Percentiles rank a stretch among this genome's conserved stretches.
Conservation (phyloP, 495 filamentous ascomycete genomes). For the Tuber aestivum region DNA sequence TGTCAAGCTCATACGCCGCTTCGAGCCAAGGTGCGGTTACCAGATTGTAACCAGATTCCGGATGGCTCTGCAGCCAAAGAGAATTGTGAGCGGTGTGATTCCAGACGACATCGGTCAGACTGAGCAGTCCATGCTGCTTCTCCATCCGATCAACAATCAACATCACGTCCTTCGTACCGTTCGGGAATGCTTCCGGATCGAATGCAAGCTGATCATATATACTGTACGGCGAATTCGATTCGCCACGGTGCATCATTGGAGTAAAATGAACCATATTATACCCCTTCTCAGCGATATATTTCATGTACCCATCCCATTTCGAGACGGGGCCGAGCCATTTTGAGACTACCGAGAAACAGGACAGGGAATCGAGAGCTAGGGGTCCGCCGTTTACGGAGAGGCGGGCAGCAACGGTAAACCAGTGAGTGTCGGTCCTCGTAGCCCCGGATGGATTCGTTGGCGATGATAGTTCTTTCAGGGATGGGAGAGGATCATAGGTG, state of each 20-base stretch:
- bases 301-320: conserved; percentile 76
- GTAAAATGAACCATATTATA: conserved; percentile 99
- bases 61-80: conserved; percentile 87
- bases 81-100: conserved; percentile 98
- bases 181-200: conserved; percentile 74
- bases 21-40: conserved; percentile 90
- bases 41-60: conserved; percentile 92
- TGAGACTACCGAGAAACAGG: conserved; percentile 88
- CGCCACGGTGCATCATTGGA: conserved; percentile 79
- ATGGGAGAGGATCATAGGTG: conserved; percentile 80
- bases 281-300: conserved; percentile 76
- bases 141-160: conserved; percentile 75
- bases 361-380: conserved; percentile 77
- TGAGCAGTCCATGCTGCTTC: conserved; percentile 73
- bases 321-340: conserved; percentile 94
- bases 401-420: conserved; percentile 87
- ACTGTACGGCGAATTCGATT: conserved; percentile 94
- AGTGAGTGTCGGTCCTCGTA: conserved; percentile 64
- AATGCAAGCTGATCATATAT: conserved; percentile 86
- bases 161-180: conserved; percentile 77
- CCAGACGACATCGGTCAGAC: conserved; percentile 93
- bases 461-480: conserved; percentile 44
- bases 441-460: conserved; percentile 44
- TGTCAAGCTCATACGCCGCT: conserved; percentile 80
- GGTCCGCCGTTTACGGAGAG: conserved; percentile 63